Evolutionary conservation across 208 protist genomes (phyloP).

Genomic region (Wallacemonas collosoma): DNA sequence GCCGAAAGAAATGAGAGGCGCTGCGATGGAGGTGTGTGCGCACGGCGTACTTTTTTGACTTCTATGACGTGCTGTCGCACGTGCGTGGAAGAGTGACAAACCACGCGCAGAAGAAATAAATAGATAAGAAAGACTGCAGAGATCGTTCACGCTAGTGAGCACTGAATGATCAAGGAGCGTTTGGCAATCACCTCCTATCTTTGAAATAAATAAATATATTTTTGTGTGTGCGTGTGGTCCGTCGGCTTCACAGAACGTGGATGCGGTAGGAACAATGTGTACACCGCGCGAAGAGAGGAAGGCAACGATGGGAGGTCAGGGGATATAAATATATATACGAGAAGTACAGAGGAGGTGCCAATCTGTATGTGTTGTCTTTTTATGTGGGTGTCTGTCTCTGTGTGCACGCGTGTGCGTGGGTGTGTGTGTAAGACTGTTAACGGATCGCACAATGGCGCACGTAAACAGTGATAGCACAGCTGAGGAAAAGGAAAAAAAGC

Average conservation of each 20-base stretch:
- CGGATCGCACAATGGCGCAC: too few species aligned
- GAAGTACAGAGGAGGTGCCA: background rate
- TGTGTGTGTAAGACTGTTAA: background rate
- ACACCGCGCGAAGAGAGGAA: background rate
- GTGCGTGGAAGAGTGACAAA: too few species aligned
- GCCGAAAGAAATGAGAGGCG: background rate
- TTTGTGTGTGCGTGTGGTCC: too few species aligned
- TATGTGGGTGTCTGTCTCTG: background rate
- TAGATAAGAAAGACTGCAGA: too few species aligned
- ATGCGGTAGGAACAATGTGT: background rate
- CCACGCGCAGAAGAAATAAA: too few species aligned
- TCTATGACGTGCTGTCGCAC: too few species aligned
- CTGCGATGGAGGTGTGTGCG: background rate
- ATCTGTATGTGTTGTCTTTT: background rate
- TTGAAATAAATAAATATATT: background rate
- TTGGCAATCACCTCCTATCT: too few species aligned
- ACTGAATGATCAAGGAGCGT: too few species aligned
- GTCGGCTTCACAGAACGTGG: background rate
- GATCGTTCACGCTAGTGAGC: too few species aligned
- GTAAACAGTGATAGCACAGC: too few species aligned
- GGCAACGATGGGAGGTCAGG: background rate
- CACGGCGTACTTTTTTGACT: too few species aligned
- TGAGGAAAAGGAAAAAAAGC: background rate
- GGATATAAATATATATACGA: background rate
- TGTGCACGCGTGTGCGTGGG: background rate